These are phyloP conservation scores for Clitocybe nebularis DNA, from an alignment of 1,284 basidiomycete genomes.

Conservation along the genomic window DNA sequence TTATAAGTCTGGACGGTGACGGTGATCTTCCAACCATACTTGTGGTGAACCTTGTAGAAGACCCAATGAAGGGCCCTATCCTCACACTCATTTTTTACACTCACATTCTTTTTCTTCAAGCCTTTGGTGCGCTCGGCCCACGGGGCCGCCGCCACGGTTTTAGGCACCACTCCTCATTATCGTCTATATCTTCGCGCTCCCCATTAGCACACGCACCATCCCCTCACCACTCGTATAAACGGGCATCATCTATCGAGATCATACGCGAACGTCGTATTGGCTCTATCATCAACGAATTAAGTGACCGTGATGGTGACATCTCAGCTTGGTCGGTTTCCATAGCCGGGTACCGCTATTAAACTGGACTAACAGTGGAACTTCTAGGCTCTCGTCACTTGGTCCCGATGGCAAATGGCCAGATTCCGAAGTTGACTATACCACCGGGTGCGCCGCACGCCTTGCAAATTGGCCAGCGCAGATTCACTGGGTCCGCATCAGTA, in stretches of 20 bases:
- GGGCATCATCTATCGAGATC: slow-evolving; percentile 7
- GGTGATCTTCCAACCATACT: too few relatives aligned
- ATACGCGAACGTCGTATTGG: slow-evolving; percentile 14
- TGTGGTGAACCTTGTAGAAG: too few relatives aligned
- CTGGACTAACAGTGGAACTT: background rate
- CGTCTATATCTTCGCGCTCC: background rate
- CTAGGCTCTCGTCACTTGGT: slow-evolving; percentile 26
- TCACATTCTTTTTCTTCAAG: background rate
- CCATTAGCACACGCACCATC: background rate
- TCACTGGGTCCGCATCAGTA: slow-evolving; percentile 63
- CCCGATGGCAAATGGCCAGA: slow-evolving; percentile 34
- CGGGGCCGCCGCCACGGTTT: background rate
- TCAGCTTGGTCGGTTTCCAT: slow-evolving; percentile 25
- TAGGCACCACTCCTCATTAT: too few relatives aligned
- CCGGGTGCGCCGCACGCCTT: slow-evolving; percentile 30
- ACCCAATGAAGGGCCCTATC: background rate
- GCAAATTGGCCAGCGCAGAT: slow-evolving; percentile 37
- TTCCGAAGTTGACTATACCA: slow-evolving; percentile 33
- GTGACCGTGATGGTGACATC: slow-evolving; percentile 18
- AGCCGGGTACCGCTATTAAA: background rate
- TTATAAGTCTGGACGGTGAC: too few relatives aligned
- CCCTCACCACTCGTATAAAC: background rate
- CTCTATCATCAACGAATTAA: slow-evolving; percentile 10
- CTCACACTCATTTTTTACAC: background rate
- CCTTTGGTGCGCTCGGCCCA: background rate